phyloP scores from a whole-genome alignment of 257 asterid genomes.

The Mentha longifolia region DNA sequence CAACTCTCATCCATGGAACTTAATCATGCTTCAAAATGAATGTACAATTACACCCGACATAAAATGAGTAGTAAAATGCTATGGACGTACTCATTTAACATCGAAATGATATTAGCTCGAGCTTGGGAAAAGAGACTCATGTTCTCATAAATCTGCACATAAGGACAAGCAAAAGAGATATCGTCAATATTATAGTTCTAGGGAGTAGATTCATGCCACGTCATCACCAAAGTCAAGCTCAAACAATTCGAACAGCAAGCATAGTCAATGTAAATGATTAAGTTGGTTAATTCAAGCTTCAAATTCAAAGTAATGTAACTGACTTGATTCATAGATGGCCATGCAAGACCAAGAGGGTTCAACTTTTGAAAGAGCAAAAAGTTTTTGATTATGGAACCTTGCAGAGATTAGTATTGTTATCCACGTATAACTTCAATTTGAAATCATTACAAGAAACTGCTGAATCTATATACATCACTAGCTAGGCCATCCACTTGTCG shows the following conservation, averaged over 20 bases:
- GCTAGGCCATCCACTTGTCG: not conserved
- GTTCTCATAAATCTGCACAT: constrained; percentile 76
- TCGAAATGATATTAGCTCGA: constrained; percentile 57
- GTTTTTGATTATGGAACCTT: not conserved
- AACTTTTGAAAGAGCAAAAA: not conserved
- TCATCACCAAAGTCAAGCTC: constrained; percentile 15
- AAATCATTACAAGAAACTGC: not conserved
- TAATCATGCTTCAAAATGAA: constrained; percentile 24
- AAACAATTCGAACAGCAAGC: constrained; percentile 6
- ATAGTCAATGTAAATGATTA: constrained; percentile 1
- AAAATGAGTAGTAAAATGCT: not conserved
- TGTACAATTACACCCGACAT: constrained; percentile 16
- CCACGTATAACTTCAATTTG: not conserved
- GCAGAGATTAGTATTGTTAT: constrained; percentile 13
- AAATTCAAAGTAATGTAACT: constrained; percentile 14
- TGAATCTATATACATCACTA: not conserved
- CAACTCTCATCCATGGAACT: not conserved
- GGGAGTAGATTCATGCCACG: constrained; percentile 17
- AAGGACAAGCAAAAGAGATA: constrained; percentile 28
- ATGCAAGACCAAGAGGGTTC: not conserved
- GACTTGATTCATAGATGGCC: not conserved
- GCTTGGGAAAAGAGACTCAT: constrained; percentile 68
- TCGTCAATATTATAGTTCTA: constrained; percentile 24
- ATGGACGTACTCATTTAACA: constrained; percentile 70
- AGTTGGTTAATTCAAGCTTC: not conserved